Evolutionary conservation across 164 flowering plant genomes (phyloP).

Genomic region (Saururus chinensis): DNA sequence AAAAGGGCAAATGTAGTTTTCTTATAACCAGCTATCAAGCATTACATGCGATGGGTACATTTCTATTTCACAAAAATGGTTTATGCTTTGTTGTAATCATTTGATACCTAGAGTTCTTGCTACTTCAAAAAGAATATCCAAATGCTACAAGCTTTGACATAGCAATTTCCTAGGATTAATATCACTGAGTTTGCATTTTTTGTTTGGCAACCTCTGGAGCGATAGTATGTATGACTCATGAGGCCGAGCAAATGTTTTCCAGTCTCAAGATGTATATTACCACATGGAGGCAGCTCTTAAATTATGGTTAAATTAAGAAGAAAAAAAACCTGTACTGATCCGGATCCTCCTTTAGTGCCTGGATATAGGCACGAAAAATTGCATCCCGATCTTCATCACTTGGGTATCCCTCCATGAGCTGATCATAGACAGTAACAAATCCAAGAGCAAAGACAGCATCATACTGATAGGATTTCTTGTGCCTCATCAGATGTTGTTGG

Average conservation of each 20-base stretch:
- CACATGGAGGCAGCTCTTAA: neutral
- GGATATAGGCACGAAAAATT: constrained; percentile 73
- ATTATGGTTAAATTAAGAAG: neutral
- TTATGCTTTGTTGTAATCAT: no score
- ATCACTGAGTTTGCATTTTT: no score
- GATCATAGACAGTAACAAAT: constrained; percentile 88
- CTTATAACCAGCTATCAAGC: neutral
- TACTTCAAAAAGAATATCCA: no score
- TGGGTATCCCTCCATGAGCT: constrained; percentile 93
- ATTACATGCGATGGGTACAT: neutral
- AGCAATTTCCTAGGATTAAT: no score
- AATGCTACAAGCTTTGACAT: no score
- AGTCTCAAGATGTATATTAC: neutral
- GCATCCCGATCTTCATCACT: constrained; percentile 73
- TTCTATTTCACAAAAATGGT: neutral
- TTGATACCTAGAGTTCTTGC: no score
- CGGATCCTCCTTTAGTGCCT: constrained; percentile 83
- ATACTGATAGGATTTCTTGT: constrained; percentile 65
- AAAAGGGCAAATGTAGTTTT: neutral
- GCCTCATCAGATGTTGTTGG: constrained; percentile 84
- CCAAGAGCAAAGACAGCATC: constrained; percentile 96
- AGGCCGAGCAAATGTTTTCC: neutral
- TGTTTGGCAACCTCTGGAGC: no score
- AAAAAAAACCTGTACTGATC: constrained; percentile 60
- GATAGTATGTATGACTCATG: neutral